Evolutionary conservation across 2,329 filamentous ascomycete genomes (phyloP), one percentile per base, ranked within the genome.

Genomic region (Bisporella sp.): DNA sequence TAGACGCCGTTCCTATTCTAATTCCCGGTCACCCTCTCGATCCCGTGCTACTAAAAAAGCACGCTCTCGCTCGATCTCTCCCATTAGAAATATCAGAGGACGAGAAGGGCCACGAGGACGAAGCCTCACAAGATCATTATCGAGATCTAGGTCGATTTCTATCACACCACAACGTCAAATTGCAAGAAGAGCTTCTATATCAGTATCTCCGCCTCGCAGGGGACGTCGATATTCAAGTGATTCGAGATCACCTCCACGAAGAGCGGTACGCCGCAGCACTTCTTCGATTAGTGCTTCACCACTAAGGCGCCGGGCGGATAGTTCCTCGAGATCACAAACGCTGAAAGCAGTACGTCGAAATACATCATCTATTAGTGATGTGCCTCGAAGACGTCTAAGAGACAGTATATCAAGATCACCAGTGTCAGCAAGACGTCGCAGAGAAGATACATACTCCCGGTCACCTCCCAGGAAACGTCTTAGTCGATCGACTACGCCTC

Each of bases 401-500:
- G 49, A 33, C 5, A 59, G 56, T 30, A 50, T 48, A 55, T 55
- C 55, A 5, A 55, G 55, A 31, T 46, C 53, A 31, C 53, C 45
- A 37, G 8, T 54, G 13, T 47, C 49, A 21, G 46, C 45, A 8
- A 54, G 50, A 49, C 32, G 54, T 33, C 56, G 53, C 12, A 50
- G 56, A 47, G 42, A 48, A 33, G 49, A 53, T 41, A 58, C 51
- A 43, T 56, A 54, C 49, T 59, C 57, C 3, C 52, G 57, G 30
- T 59, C 56, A 30, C 57, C 57, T 35, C 49, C 54, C 6, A 49
- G 48, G 28, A 50, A 48, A 39, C 41, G 56, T 35, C 47, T 42
- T 41, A 61, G 54, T 40, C 54, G 60, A 44, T 62, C 62, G 3
- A 49, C 54, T 33, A 54, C 62, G 41, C 62, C 60, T 32, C 51